A percentile compares a stretch with the other conserved stretches of the same genome.
Evolutionary conservation across 139 green algal species (phyloP).

Genomic region (Chlorella sp.): DNA sequence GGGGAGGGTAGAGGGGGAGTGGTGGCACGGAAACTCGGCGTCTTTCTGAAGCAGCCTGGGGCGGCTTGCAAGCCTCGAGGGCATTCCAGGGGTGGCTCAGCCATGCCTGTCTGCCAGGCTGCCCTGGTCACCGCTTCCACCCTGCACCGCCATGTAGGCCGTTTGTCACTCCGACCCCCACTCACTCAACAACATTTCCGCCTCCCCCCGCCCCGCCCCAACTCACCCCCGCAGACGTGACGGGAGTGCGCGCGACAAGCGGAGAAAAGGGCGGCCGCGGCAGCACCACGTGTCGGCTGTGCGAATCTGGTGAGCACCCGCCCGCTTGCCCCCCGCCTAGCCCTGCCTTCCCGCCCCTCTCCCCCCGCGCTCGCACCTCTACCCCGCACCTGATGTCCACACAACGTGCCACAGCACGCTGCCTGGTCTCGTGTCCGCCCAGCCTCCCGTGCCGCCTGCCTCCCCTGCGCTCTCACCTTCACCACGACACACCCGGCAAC

Average conservation of each 20-base stretch:
- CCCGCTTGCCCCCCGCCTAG: background rate
- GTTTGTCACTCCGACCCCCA: too few relatives aligned
- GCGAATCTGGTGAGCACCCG: constrained; percentile 9
- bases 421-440: background rate
- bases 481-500: too few relatives aligned
- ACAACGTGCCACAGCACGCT: background rate
- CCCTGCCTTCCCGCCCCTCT: background rate
- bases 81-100: background rate
- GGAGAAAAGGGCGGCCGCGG: background rate
- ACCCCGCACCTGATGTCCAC: too few relatives aligned
- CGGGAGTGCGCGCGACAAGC: constrained; percentile 7
- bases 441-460: background rate
- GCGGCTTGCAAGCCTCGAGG: background rate
- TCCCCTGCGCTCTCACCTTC: too few relatives aligned
- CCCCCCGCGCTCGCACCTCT: too few relatives aligned
- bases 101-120: background rate
- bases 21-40: too few relatives aligned
- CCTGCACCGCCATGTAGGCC: background rate
- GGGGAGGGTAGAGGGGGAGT: too few relatives aligned
- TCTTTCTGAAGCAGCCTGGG: too few relatives aligned
- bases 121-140: background rate
- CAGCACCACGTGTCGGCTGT: constrained; percentile 16
- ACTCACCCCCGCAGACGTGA: background rate
- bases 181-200: too few relatives aligned
- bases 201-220: background rate